These are phyloP conservation scores for Gynostemma pentaphyllum DNA, from an alignment of 306 rosid genomes.

Conservation along the genomic window DNA sequence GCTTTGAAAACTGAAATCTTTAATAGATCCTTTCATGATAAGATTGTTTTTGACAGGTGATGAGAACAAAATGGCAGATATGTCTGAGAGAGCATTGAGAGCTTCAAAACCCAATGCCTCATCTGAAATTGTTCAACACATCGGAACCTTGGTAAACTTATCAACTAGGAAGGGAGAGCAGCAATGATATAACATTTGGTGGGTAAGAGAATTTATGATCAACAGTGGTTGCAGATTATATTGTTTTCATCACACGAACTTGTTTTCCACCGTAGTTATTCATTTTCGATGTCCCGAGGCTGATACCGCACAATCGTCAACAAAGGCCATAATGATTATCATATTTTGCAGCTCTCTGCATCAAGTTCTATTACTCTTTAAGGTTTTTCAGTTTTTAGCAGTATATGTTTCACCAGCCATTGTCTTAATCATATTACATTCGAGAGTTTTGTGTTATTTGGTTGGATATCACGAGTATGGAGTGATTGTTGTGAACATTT, in stretches of 20 bases:
- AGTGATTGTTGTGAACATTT: no score
- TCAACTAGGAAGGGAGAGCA: constrained; percentile 15
- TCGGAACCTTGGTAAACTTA: constrained; percentile 34
- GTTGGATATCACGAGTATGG: no score
- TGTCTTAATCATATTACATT: no score
- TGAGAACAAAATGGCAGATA: constrained; percentile 46
- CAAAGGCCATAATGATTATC: no score
- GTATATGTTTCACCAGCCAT: no score
- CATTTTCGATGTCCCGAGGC: not conserved
- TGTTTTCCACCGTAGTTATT: no score
- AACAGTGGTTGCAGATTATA: not conserved
- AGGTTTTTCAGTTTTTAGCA: no score
- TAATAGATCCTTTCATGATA: not conserved
- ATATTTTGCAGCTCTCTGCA: no score
- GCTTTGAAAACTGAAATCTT: not conserved
- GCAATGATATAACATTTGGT: not conserved
- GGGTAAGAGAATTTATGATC: not conserved
- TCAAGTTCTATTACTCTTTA: no score
- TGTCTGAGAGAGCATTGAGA: constrained; percentile 68
- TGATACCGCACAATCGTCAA: no score
- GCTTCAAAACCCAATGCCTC: constrained; percentile 54
- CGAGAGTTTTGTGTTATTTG: no score
- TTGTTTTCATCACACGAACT: not conserved
- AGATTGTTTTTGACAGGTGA: constrained; percentile 29
- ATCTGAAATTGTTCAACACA: constrained; percentile 41